Evolutionary conservation across 2,329 filamentous ascomycete genomes (phyloP).

Genomic region (Cytospora mali): DNA sequence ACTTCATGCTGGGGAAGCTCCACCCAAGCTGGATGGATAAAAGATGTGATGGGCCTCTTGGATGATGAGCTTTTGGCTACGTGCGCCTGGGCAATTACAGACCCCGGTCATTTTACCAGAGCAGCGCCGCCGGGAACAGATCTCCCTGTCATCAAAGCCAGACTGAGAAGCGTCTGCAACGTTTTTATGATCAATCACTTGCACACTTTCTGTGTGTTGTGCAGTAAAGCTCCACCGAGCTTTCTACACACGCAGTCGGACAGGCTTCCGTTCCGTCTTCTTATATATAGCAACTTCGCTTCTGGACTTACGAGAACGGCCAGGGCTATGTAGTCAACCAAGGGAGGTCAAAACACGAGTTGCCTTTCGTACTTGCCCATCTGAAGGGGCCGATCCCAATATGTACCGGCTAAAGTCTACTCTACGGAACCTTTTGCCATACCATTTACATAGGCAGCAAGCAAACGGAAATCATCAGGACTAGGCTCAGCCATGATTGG

Average conservation of each 20-base stretch:
- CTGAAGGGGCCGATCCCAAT: not conserved
- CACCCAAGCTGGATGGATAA: constrained; percentile 1
- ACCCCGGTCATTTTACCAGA: constrained; percentile 9
- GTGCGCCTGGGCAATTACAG: constrained; percentile 16
- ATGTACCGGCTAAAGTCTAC: not conserved
- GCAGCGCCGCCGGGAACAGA: not conserved
- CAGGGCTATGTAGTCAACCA: not conserved
- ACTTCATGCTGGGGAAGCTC: not conserved
- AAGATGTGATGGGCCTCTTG: constrained; percentile 2
- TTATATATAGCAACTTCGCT: not conserved
- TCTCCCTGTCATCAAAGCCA: not conserved
- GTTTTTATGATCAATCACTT: not conserved
- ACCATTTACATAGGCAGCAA: not conserved
- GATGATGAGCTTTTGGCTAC: constrained; percentile 3
- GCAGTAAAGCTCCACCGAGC: not conserved
- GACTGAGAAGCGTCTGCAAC: not conserved
- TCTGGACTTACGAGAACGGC: not conserved
- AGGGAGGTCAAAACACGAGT: not conserved
- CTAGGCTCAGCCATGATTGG: constrained; percentile 3
- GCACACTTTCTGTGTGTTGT: not conserved
- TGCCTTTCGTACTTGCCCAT: not conserved
- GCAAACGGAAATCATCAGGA: not conserved
- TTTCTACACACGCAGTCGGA: not conserved
- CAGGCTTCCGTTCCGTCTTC: not conserved
- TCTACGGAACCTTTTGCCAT: not conserved